A percentile compares a stretch with the other conserved stretches of the same genome.
These are phyloP conservation scores for Ascochyta clinopodiicola DNA, from an alignment of 2,329 filamentous ascomycete genomes.

Conservation along the genomic window DNA sequence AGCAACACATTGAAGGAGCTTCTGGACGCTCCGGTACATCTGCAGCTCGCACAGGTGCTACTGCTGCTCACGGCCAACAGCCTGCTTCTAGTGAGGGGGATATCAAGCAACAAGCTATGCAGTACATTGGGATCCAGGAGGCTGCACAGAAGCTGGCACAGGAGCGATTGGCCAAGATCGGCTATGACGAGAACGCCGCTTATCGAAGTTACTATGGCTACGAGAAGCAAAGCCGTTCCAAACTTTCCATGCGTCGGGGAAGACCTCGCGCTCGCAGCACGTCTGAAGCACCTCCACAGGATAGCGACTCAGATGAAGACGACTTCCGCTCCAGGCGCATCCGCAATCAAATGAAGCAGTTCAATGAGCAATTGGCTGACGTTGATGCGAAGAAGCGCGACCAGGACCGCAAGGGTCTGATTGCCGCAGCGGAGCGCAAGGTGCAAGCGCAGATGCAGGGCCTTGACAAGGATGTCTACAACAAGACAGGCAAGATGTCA, in stretches of 20 bases:
- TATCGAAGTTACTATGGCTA: conserved; percentile 81
- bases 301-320: conserved; percentile 58
- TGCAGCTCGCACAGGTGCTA: conserved; percentile 44
- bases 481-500: conserved; percentile 75
- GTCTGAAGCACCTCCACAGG: conserved; percentile 47
- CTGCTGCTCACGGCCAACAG: conserved; percentile 39
- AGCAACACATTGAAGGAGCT: conserved; percentile 63
- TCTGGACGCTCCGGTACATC: conserved; percentile 33
- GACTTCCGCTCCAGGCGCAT: conserved; percentile 74
- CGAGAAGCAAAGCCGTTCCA: conserved; percentile 55
- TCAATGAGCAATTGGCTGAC: conserved; percentile 71
- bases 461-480: conserved; percentile 82
- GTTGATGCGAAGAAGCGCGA: conserved; percentile 77
- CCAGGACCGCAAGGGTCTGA: conserved; percentile 74
- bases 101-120: conserved; percentile 60
- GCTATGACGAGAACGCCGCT: conserved; percentile 70
- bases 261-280: conserved; percentile 72
- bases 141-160: conserved; percentile 85
- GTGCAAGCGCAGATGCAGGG: conserved; percentile 78
- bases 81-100: conserved; percentile 48
- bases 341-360: conserved; percentile 77
- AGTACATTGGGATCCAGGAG: conserved; percentile 75
- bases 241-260: conserved; percentile 59
- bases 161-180: conserved; percentile 80
- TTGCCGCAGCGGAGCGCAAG: conserved; percentile 83